These are phyloP conservation scores for Thielaviopsis euricoi DNA, from an alignment of 2,329 filamentous ascomycete species.

Conservation along the genomic window DNA sequence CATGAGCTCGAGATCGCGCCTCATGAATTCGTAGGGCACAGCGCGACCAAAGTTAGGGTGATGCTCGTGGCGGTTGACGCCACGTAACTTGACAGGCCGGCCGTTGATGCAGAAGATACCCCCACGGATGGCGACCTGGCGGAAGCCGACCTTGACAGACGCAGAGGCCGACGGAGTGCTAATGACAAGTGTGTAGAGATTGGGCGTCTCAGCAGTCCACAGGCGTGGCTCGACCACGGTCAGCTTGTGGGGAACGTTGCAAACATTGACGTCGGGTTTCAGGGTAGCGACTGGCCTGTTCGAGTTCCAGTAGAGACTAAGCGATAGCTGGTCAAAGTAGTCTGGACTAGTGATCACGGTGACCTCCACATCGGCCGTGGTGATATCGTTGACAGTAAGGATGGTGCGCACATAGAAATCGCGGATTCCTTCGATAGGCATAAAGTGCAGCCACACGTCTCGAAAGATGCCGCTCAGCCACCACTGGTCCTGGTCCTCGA, in stretches of 20 bases:
- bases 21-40: constrained; percentile 44
- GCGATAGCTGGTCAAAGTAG: constrained; percentile 18
- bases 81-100: constrained; percentile 44
- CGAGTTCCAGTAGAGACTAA: constrained; percentile 16
- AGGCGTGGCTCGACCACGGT: constrained; percentile 35
- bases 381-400: constrained; percentile 24
- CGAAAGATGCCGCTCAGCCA: constrained; percentile 53
- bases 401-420: constrained; percentile 40
- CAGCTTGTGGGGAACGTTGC: constrained; percentile 19
- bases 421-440: constrained; percentile 36
- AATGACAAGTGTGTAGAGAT: constrained; percentile 36
- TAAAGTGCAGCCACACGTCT: constrained; percentile 48
- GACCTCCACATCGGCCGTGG: constrained; percentile 28
- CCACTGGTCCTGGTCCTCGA: constrained; percentile 59
- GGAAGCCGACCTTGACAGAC: constrained; percentile 42
- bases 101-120: constrained; percentile 51
- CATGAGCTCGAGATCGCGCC: constrained; percentile 46
- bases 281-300: constrained; percentile 22
- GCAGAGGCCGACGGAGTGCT: constrained; percentile 19
- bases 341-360: constrained; percentile 23
- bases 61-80: constrained; percentile 57
- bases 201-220: constrained; percentile 54
- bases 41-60: constrained; percentile 45
- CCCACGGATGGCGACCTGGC: constrained; percentile 41
- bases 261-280: no score